Evolutionary conservation across 1,139 yeast genomes (phyloP), one percentile per base, ranked within the genome.

Genomic region (Kluyveromyces sp.): DNA sequence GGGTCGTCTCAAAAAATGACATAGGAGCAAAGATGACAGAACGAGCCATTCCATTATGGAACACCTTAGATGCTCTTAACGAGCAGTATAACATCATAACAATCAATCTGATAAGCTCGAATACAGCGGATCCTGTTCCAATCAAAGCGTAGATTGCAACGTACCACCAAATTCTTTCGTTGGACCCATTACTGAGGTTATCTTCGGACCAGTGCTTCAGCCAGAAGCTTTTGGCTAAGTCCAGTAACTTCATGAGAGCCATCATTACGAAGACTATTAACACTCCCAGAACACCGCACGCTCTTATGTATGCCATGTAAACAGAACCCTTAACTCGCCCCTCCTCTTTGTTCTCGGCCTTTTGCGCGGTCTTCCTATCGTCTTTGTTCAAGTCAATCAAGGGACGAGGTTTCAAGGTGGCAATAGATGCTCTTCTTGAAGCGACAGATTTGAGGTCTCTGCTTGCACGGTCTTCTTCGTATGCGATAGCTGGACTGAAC

Each of bases 1-100:
- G 92, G 0, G 89, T 83, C 1, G 88, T 82, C 63, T 83, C 92
- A 57, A 83, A 83, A 60, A 81, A 83, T 2, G 80, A 70, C 86
- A 83, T 80, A 46, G 89, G 89, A 0, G 88, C 78, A 50, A 79
- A 67, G 49, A 82, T 61, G 13, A 83, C 84, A 35, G 82, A 65
- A 7, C 54, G 53, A 0, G 85, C 83, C 87, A 83, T 80, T 26
- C 61, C 66, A 49, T 75, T 74, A 59, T 83, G 92, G 36, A 83
- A 62, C 36, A 65, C 70, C 46, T 68, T 75, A 1, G 88, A 78
- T 0, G 84, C 89, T 47, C 73, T 71, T 40, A 82, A 74, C 3
- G 87, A 71, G 58, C 87, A 80, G 57, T 68, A 77, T 28, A 77
- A 63, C 77, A 83, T 75, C 73, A 80, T 67, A 41, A 76, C 65